phyloP scores from a whole-genome alignment of 2,329 filamentous ascomycete species.

The Trichoderma brevicompactum region DNA sequence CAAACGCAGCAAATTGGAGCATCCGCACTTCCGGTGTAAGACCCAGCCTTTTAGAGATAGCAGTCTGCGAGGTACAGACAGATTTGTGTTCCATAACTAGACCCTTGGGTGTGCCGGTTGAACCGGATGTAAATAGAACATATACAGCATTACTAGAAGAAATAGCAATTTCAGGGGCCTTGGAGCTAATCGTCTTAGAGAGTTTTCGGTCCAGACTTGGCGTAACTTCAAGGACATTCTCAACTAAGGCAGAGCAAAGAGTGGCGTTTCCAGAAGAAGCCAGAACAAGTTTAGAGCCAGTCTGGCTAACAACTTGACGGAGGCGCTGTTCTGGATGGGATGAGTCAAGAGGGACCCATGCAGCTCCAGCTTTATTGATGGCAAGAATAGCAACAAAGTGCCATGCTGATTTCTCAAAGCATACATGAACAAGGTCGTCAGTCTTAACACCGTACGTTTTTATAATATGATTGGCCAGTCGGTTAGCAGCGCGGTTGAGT shows the following conservation, averaged over 20 bases:
- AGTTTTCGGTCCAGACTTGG: slow-evolving; percentile 4
- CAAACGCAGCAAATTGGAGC: slow-evolving; percentile 20
- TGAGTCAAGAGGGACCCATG: slow-evolving; percentile 31
- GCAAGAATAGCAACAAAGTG: slow-evolving; percentile 21
- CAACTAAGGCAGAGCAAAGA: slow-evolving; percentile 32
- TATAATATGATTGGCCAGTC: slow-evolving; percentile 17
- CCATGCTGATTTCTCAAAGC: slow-evolving; percentile 24
- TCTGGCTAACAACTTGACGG: slow-evolving; percentile 23
- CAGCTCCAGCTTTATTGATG: slow-evolving; percentile 31
- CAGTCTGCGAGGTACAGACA: slow-evolving; percentile 5
- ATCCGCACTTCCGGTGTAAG: background rate
- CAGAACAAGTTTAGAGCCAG: slow-evolving; percentile 11
- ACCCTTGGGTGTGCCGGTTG: slow-evolving; percentile 21
- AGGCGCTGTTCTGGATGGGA: slow-evolving; percentile 28
- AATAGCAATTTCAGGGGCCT: background rate
- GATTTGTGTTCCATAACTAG: slow-evolving; percentile 16
- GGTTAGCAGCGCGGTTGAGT: slow-evolving; percentile 16
- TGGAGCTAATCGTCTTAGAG: background rate
- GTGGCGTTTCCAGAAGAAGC: slow-evolving; percentile 25
- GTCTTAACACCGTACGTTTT: background rate
- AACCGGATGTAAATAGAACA: slow-evolving; percentile 23
- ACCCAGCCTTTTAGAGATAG: background rate
- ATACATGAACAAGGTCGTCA: slow-evolving; percentile 12
- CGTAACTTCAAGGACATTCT: slow-evolving; percentile 24
- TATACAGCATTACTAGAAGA: background rate